Evolutionary conservation across 441 rosid species (phyloP).

Genomic region (Flueggea neowawraea): DNA sequence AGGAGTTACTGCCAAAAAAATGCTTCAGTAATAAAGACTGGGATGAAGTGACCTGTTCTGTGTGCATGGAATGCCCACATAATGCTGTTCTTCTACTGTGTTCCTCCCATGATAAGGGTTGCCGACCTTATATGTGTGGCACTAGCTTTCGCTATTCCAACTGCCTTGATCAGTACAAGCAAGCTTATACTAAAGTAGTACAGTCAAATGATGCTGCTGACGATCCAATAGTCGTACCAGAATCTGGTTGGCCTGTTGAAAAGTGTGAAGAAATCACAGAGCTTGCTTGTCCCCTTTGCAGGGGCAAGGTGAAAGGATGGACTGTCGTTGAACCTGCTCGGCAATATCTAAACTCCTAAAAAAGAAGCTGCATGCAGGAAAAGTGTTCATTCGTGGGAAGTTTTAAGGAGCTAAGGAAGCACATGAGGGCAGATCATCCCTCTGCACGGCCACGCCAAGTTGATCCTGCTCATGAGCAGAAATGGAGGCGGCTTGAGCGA

Average conservation of each 20-base stretch:
- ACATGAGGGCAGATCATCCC: constrained; percentile 81
- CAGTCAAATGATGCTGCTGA: constrained; percentile 32
- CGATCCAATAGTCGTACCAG: constrained; percentile 27
- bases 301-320: constrained; percentile 99
- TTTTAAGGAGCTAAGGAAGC: constrained; percentile 91
- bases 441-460: constrained; percentile 74
- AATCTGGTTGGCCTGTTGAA: constrained; percentile 32
- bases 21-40: constrained; percentile 70
- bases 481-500: constrained; percentile 79
- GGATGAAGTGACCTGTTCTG: constrained; percentile 87
- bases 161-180: constrained; percentile 91
- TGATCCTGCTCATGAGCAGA: constrained; percentile 80
- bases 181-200: constrained; percentile 67
- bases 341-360: constrained; percentile 64
- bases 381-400: constrained; percentile 69
- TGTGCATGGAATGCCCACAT: constrained; percentile 98
- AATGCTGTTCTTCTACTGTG: constrained; percentile 97
- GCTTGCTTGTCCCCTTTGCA: constrained; percentile 91
- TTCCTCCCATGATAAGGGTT: constrained; percentile 95
- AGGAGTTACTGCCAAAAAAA: constrained; percentile 36
- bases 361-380: constrained; percentile 95
- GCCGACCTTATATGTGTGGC: constrained; percentile 98
- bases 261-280: constrained; percentile 63
- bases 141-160: constrained; percentile 95
- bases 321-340: constrained; percentile 96